Conservation (phyloP, 768 basidiomycete genomes). For the Boletus coccyginus region DNA sequence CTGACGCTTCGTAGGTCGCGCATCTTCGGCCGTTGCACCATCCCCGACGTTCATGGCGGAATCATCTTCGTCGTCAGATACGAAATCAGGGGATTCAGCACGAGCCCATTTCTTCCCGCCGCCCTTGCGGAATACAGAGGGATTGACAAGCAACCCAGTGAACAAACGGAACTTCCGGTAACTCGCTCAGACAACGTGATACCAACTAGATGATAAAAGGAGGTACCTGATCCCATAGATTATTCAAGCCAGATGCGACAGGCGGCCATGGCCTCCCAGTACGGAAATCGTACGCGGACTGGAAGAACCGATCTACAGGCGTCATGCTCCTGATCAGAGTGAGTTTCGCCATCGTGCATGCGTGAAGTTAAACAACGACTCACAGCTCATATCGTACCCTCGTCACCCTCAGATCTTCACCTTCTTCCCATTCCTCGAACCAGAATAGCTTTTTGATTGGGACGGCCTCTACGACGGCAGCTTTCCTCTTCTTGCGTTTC, state of each 20-base stretch:
- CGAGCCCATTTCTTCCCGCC: constrained; percentile 27
- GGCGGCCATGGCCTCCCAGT: constrained; percentile 39
- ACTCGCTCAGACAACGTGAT: constrained; percentile 2
- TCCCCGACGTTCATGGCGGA: constrained; percentile 5
- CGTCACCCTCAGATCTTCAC: constrained; percentile 46
- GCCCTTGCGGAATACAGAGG: constrained; percentile 35
- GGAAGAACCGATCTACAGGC: constrained; percentile 53
- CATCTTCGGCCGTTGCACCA: background rate
- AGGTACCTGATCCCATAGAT: constrained; percentile 65
- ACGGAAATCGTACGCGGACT: constrained; percentile 59
- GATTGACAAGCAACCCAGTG: constrained; percentile 52
- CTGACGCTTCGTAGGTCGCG: constrained; percentile 24
- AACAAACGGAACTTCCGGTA: constrained; percentile 55
- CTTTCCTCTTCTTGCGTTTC: constrained; percentile 43
- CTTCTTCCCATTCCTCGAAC: constrained; percentile 73
- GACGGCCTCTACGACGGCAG: constrained; percentile 13
- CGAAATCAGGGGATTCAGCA: constrained; percentile 36
- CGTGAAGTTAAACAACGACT: constrained; percentile 15
- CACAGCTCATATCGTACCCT: constrained; percentile 50
- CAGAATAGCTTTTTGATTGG: constrained; percentile 40
- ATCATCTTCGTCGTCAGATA: constrained; percentile 29
- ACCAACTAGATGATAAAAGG: background rate
- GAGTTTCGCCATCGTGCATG: background rate
- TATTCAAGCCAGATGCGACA: constrained; percentile 29
- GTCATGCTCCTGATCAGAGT: constrained; percentile 37